Conservation (phyloP, 805 yeast genomes). For the Candida awuae region DNA sequence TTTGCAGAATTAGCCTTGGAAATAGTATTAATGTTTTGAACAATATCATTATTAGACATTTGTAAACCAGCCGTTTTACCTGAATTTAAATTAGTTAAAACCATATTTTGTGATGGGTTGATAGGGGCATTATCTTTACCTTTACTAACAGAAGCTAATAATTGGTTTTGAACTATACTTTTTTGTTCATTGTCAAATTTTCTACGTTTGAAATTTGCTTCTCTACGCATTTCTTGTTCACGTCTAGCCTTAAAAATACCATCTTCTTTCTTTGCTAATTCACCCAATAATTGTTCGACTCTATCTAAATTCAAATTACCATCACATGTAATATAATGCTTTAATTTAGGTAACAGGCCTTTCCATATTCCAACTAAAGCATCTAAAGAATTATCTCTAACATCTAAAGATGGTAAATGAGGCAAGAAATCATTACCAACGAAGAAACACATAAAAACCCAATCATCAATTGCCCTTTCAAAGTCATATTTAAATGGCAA, state of each 20-base stretch:
- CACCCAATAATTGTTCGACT: slow-evolving; percentile 62
- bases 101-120: slow-evolving; percentile 61
- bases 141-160: slow-evolving; percentile 48
- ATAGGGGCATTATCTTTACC: slow-evolving; percentile 74
- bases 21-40: slow-evolving; percentile 50
- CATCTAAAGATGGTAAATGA: slow-evolving; percentile 89
- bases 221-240: slow-evolving; percentile 61
- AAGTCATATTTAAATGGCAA: slow-evolving; percentile 71
- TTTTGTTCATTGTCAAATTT: slow-evolving; percentile 41
- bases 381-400: slow-evolving; percentile 90
- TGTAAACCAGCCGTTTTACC: slow-evolving; percentile 64
- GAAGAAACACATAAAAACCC: slow-evolving; percentile 98
- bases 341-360: slow-evolving; percentile 51
- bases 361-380: slow-evolving; percentile 79
- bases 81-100: slow-evolving; percentile 57
- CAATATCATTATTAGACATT: slow-evolving; percentile 63
- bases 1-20: slow-evolving; percentile 69
- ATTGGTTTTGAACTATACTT: slow-evolving; percentile 35
- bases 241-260: slow-evolving; percentile 65
- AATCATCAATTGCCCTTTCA: slow-evolving; percentile 95
- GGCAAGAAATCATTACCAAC: slow-evolving; percentile 98
- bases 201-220: slow-evolving; percentile 56
- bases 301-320: slow-evolving; percentile 71
- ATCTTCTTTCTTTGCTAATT: slow-evolving; percentile 66
- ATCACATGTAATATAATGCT: slow-evolving; percentile 81